Base-by-base conservation (phyloP, 1,284 basidiomycete species). In the Ustilago crameri region DNA sequence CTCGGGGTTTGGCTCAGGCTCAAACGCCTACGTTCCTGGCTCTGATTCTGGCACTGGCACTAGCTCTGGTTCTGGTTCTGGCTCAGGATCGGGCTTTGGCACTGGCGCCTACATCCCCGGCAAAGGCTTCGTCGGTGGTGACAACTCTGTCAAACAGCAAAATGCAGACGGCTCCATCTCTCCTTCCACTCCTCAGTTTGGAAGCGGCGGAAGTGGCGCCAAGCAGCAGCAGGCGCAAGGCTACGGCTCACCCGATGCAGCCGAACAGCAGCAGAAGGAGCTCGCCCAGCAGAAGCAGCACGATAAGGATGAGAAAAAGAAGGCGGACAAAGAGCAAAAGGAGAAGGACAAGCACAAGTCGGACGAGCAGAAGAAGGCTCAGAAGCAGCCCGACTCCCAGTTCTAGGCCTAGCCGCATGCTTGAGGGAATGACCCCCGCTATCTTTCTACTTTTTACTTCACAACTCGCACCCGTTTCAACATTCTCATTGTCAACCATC, bases 261-360 rank as follows among this genome's bases (percentile, higher is more conserved):
- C 23, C 14, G 35, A 34, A 24, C 30, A 52, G 41, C 26, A 89
- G 75, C 88, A 94, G 84, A 84, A 90, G 75, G 86, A 88, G 70
- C 86, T 87, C 24, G n/a, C 23, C 46, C 42, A 46, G 20, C 22
- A 51, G 32, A 17, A 46, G 43, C 20, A 57, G 26, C 15, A 56
- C n/a, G 26, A 40, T 17, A 9, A 9, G 9, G n/a, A 37, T 8
- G 14, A 7, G 35, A 14, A n/a, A 37, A 17, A 37, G 15, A 37
- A 37, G 35, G 14, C 12, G 35, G 32, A 9, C 3, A 40, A 91
- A 27, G 91, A 59, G 51, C 20, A 58, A 63, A 57, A 49, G 40
- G 18, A 58, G 26, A 45, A 45, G 18, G 9, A n/a, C 14, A 42
- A 45, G 41, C 9, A 51, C 10, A 14, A 57, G 15, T 15, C 37